Evolutionary conservation across 1,284 basidiomycete species (phyloP).

Genomic region (Puccinia hordei): DNA sequence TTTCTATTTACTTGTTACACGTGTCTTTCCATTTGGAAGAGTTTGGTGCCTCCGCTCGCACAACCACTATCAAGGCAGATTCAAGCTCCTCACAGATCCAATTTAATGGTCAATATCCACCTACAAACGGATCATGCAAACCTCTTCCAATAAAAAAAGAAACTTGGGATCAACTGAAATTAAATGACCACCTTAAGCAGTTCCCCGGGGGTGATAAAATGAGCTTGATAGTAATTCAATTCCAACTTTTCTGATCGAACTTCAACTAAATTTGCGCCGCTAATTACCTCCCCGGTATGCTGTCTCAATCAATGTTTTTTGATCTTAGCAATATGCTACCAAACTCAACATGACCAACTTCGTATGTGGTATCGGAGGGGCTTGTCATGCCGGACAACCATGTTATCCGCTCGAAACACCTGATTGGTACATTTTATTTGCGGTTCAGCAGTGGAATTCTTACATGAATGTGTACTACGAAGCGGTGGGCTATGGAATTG

Average conservation of each 20-base stretch:
- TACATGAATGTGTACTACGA: constrained; percentile 26
- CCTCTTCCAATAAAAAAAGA: constrained; percentile 18
- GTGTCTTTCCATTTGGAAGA: not conserved
- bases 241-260: not conserved
- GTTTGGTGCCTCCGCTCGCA: not conserved
- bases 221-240: constrained; percentile 24
- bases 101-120: constrained; percentile 36
- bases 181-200: constrained; percentile 35
- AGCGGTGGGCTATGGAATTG: constrained; percentile 35
- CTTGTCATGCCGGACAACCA: constrained; percentile 28
- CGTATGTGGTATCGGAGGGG: constrained; percentile 30
- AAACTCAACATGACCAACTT: constrained; percentile 35
- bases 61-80: not conserved
- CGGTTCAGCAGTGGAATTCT: constrained; percentile 37
- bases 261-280: not conserved
- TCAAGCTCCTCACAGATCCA: not conserved
- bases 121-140: constrained; percentile 28
- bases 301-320: constrained; percentile 9
- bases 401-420: constrained; percentile 25
- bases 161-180: constrained; percentile 39
- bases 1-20: not conserved
- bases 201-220: constrained; percentile 43
- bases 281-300: not conserved
- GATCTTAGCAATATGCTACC: constrained; percentile 24
- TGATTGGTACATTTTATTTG: constrained; percentile 42